These are phyloP conservation scores for Pholiota conissans DNA, from an alignment of 768 basidiomycete species.

Conservation along the genomic window DNA sequence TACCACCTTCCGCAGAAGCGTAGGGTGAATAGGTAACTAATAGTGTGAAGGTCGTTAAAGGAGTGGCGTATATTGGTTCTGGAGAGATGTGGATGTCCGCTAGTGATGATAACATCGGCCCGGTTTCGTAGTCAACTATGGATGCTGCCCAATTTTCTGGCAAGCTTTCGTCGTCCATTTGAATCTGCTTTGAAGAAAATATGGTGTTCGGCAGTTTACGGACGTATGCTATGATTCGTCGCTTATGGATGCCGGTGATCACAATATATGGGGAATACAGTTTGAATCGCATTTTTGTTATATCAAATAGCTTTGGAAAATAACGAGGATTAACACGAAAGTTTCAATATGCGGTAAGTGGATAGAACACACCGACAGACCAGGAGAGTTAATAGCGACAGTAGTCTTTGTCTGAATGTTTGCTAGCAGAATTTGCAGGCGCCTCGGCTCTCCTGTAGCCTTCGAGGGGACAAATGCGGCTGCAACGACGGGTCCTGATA, in stretches of 20 bases:
- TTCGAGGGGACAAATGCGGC: conserved; percentile 19
- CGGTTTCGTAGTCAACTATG: conserved; percentile 23
- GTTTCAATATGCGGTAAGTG: no score
- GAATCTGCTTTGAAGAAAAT: conserved; percentile 4
- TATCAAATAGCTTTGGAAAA: conserved; percentile 15
- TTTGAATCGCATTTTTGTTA: conserved; percentile 19
- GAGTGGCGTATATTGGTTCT: conserved; percentile 17
- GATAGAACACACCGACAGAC: conserved; percentile 11
- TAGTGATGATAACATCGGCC: conserved; percentile 7
- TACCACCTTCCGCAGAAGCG: conserved; percentile 12
- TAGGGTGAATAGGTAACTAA: conserved; percentile 16
- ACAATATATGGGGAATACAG: conserved; percentile 17
- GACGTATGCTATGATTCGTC: conserved; percentile 21
- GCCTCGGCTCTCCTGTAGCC: conserved; percentile 13
- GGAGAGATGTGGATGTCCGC: conserved; percentile 17
- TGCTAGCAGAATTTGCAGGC: conserved; percentile 29
- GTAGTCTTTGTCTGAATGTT: conserved; percentile 21
- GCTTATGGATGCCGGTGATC: conserved; percentile 12
- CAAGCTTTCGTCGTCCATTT: conserved; percentile 1
- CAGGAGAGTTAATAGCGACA: conserved; percentile 12
- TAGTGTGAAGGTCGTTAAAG: conserved; percentile 14
- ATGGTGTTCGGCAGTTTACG: conserved; percentile 18
- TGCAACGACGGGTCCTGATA: conserved; percentile 27
- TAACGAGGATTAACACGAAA: neutral
- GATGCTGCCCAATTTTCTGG: conserved; percentile 14